A percentile compares a stretch with the other conserved stretches of the same genome.
These are phyloP conservation scores for Ogataea pignaliae DNA, from an alignment of 805 yeast species.

Conservation along the genomic window DNA sequence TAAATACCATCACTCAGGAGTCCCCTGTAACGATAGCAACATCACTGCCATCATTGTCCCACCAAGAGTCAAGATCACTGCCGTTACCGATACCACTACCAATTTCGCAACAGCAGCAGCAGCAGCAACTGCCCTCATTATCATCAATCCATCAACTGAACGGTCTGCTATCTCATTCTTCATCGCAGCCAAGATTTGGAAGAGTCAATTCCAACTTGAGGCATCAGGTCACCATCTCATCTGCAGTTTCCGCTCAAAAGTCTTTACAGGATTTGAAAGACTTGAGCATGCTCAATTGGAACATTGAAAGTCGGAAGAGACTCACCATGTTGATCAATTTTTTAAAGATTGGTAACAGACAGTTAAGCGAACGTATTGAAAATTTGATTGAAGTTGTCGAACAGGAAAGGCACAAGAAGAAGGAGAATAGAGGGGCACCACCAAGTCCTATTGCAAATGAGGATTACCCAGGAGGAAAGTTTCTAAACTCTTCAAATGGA, in stretches of 20 bases:
- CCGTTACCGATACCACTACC: background rate
- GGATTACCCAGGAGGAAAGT: background rate
- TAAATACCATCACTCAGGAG: background rate
- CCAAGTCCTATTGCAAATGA: background rate
- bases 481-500: too few species aligned
- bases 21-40: background rate
- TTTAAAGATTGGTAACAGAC: slow-evolving; percentile 74
- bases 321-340: slow-evolving; percentile 76
- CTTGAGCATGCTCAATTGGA: slow-evolving; percentile 29
- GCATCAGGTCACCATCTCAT: slow-evolving; percentile 27
- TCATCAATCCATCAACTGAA: background rate
- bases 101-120: background rate
- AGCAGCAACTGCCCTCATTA: slow-evolving; percentile 6
- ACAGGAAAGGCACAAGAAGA: slow-evolving; percentile 15
- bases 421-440: slow-evolving; percentile 3
- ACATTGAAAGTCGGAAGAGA: slow-evolving; percentile 68
- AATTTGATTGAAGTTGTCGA: slow-evolving; percentile 37
- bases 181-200: slow-evolving; percentile 11
- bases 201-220: slow-evolving; percentile 16
- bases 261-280: slow-evolving; percentile 32
- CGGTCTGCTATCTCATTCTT: background rate
- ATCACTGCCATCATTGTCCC: background rate
- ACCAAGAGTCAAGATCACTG: background rate
- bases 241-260: slow-evolving; percentile 28
- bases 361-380: slow-evolving; percentile 62